These are phyloP conservation scores for Trichoderma guizhouense DNA, from an alignment of 2,329 filamentous ascomycete genomes.

Conservation along the genomic window DNA sequence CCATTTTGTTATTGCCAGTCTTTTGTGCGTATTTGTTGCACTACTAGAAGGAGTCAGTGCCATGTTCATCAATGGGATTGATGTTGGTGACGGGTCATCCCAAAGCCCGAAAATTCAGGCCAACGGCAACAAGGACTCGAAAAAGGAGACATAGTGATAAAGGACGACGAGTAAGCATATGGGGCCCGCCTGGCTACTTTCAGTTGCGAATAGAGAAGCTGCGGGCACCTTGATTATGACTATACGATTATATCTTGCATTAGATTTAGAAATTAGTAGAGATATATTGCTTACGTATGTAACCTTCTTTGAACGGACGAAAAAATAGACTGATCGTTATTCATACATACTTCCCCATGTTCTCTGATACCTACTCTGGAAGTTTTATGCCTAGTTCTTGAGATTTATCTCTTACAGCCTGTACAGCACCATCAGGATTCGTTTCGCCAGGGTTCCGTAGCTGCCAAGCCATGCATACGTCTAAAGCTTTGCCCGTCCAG, in stretches of 20 bases:
- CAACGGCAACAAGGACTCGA: neutral
- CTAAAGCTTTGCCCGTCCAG: conserved; percentile 81
- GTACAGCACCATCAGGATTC: conserved; percentile 57
- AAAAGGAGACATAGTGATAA: neutral
- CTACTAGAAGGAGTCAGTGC: conserved; percentile 82
- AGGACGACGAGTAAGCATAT: neutral
- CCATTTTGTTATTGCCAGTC: conserved; percentile 89
- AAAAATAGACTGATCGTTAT: neutral
- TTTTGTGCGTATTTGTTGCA: conserved; percentile 87
- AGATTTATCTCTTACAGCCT: conserved; percentile 52
- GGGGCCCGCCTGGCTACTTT: neutral
- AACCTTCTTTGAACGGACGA: neutral
- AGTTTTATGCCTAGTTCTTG: conserved; percentile 47
- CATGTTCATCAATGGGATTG: conserved; percentile 75
- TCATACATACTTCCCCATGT: neutral
- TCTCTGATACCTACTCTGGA: neutral
- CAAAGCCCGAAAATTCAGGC: neutral
- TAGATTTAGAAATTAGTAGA: conserved; percentile 2
- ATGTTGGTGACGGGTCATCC: conserved; percentile 44
- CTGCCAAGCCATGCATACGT: conserved; percentile 84
- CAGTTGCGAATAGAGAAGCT: neutral
- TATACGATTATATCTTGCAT: neutral
- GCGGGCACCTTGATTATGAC: neutral
- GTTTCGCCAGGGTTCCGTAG: conserved; percentile 68
- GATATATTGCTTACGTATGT: neutral